Evolutionary conservation across 192 early-diverging fungal genomes (phyloP).

Genomic region (Jimgerdemannia lactiflua): DNA sequence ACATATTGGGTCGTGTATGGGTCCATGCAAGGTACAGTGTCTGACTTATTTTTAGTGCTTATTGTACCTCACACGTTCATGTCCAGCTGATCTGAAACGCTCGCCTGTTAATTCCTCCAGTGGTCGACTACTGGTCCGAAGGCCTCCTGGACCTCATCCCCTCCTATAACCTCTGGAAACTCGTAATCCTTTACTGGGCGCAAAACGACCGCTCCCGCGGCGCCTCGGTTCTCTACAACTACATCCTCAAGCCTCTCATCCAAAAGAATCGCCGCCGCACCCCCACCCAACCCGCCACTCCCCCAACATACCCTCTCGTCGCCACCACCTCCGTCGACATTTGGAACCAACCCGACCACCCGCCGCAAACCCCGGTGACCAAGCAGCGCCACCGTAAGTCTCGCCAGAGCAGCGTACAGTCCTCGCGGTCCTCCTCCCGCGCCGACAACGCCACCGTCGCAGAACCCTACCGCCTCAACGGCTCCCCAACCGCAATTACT

Average conservation of each 20-base stretch:
- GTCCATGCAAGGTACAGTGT: slow-evolving; percentile 35
- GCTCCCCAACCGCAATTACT: background rate
- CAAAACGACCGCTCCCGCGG: slow-evolving; percentile 49
- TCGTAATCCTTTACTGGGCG: slow-evolving; percentile 57
- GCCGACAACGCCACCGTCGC: background rate
- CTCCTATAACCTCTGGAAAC: slow-evolving; percentile 49
- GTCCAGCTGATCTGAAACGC: background rate
- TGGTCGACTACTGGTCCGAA: slow-evolving; percentile 49
- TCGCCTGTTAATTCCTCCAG: slow-evolving; percentile 1
- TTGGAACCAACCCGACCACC: background rate
- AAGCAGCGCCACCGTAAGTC: background rate
- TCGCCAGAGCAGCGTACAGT: background rate
- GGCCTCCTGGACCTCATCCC: slow-evolving; percentile 37
- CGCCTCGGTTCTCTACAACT: slow-evolving; percentile 45
- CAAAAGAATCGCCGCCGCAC: background rate
- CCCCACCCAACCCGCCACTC: background rate
- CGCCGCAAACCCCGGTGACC: too few species aligned
- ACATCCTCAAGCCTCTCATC: slow-evolving; percentile 25
- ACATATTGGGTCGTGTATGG: slow-evolving; percentile 62
- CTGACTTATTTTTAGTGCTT: background rate
- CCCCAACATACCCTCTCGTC: background rate
- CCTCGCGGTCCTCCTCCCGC: background rate
- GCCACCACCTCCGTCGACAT: background rate
- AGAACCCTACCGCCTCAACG: background rate
- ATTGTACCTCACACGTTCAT: background rate